Base-by-base conservation (phyloP, 768 basidiomycete species). In the Phylloporus sp. region DNA sequence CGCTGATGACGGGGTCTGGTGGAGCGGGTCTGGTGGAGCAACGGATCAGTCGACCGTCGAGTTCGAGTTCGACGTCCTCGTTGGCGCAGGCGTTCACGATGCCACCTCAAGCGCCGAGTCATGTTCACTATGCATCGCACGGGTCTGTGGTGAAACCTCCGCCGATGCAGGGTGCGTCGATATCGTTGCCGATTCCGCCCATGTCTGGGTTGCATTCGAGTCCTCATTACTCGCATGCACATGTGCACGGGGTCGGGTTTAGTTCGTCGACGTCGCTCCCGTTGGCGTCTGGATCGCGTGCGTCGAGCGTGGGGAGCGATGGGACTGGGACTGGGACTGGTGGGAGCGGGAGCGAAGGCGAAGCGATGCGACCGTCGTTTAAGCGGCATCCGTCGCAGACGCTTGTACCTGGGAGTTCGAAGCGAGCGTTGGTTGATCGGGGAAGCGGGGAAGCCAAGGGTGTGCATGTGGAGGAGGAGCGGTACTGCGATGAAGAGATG, bases 351-450 rank as follows among this genome's bases (percentile, higher is more conserved):
- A 68, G 66, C 1, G 64, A 66, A 6, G 50, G 62, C 5, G 64
- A 68, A 31, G 42, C 57, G n/a, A 42, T 58, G 29, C 61, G 86
- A 2, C 86, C 86, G 10, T 73, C 80, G 23, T 87, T 86, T 59
- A 90, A 90, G 70, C 71, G 86, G 36, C 61, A 85, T 29, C 79
- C 86, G 2, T 84, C 82, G 38, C 83, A 85, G 67, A 83, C 83
- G 9, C 65, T 89, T n/a, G 85, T 74, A 2, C 82, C 83, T 3
- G 67, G 67, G 28, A 72, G 71, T 50, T 52, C 75, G 38, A 88
- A 89, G 62, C 67, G 80, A 41, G 71, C 71, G 42, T 56, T 73
- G 58, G 62, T 80, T 10, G 60, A 68, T 42, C 63, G 67, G 10
- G 36, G 47, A 1, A 15, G 60, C n/a, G 49, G 48, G 8, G 52